A percentile compares a stretch with the other conserved stretches of the same genome.
Evolutionary conservation across 148 eudicot genomes (phyloP).

Genomic region (Cornus controversa): DNA sequence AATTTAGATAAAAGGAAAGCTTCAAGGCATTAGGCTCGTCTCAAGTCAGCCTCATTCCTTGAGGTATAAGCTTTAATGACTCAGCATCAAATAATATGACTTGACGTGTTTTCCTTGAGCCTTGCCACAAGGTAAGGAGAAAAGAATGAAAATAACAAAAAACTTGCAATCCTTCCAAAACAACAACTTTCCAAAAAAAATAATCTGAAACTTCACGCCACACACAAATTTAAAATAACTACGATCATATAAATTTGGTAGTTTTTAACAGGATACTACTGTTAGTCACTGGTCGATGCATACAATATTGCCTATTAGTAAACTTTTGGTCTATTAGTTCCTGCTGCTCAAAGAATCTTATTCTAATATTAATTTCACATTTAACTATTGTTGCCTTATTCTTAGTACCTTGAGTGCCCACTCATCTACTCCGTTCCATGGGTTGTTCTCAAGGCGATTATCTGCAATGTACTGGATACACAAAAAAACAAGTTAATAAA

Average conservation of each 20-base stretch:
- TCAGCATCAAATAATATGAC: neutral
- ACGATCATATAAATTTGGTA: neutral
- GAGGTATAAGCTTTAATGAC: too few relatives aligned
- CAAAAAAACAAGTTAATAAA: neutral
- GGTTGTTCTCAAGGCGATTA: slow-evolving; percentile 65
- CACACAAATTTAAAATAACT: neutral
- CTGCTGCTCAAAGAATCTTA: neutral
- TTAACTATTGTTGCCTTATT: neutral
- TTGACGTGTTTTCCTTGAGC: neutral
- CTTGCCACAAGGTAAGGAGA: neutral
- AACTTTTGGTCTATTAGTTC: neutral
- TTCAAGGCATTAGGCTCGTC: too few relatives aligned
- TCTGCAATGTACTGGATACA: slow-evolving; percentile 82
- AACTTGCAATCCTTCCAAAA: neutral
- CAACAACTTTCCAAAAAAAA: neutral
- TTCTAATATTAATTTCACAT: neutral
- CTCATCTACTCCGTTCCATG: slow-evolving; percentile 82
- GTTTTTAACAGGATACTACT: too few relatives aligned
- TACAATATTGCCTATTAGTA: neutral
- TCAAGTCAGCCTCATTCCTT: too few relatives aligned
- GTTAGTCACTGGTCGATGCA: too few relatives aligned
- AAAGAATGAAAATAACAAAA: neutral
- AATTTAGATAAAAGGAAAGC: too few relatives aligned
- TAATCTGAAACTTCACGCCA: neutral
- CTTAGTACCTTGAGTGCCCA: slow-evolving; percentile 73